Conservation (phyloP, 768 basidiomycete species). For the Lactarius trivialis region DNA sequence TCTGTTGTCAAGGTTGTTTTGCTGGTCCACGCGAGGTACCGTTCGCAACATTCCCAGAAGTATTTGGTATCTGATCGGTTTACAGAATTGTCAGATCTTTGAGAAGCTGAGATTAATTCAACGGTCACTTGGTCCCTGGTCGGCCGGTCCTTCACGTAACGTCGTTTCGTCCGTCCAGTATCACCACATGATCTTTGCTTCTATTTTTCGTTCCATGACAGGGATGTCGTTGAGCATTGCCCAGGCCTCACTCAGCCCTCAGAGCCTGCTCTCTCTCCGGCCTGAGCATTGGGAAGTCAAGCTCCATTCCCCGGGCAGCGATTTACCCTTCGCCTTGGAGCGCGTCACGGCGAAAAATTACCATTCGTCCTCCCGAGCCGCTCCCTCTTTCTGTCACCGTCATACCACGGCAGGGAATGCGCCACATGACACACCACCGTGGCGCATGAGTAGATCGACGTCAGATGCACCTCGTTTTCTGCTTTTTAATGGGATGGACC, state of each 20-base stretch:
- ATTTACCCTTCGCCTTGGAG: neutral
- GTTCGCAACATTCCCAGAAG: neutral
- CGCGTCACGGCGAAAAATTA: neutral
- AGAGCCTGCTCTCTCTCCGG: neutral
- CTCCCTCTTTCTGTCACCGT: neutral
- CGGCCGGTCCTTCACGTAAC: neutral
- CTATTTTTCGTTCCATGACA: neutral
- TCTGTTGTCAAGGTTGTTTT: neutral
- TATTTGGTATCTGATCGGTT: neutral
- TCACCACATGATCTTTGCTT: neutral
- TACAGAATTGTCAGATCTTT: neutral
- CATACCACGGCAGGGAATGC: neutral
- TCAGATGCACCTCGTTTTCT: neutral
- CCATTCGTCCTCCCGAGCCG: neutral
- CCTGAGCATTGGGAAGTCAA: neutral
- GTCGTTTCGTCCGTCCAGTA: neutral
- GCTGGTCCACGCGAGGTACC: neutral
- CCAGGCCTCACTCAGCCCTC: neutral
- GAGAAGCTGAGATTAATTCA: neutral
- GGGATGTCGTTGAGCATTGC: neutral
- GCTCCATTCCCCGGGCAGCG: neutral
- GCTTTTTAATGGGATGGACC: neutral
- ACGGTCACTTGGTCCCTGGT: neutral
- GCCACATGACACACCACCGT: neutral
- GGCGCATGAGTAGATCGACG: neutral